Base-by-base conservation (phyloP, 2,329 filamentous ascomycete genomes). In the Nemania serpens region DNA sequence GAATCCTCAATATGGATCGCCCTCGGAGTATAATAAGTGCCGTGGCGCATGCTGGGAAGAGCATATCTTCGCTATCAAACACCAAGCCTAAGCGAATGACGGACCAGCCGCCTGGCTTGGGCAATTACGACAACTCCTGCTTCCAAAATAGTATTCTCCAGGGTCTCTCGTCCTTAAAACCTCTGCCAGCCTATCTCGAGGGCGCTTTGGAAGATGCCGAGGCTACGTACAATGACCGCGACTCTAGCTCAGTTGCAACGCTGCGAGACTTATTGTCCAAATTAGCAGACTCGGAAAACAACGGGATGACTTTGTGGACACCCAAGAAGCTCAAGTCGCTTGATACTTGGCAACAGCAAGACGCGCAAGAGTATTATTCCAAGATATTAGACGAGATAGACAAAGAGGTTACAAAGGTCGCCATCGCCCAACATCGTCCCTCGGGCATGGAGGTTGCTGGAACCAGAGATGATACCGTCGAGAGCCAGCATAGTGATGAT, bases 121-220 rank as follows among this genome's bases (percentile, higher is more conserved):
- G 91, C 10, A 99, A 99, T 74, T 89, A 88, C 78, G 91, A 96
- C 78, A 97, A 97, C 74, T 97, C 93, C 1, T 98, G 95, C 79
- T 99, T 96, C 75, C 95, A 98, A 76, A 99, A 99, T 75, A 97
- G 93, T 73, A 89, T 97, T 18, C 86, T 99, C 11, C 93, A 97
- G 74, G 88, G 89, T 6, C 79, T 98, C 43, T 88, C 93, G 1
- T 89, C 93, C 3, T 80, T 98, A 33, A 82, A 84, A 17, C 84
- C 88, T 4, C 79, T 98, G 33, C 83, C 84, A 25, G 78, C 78
- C 2, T 95, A 92, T 70, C 82, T 96, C 7, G 78, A 78, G 1
- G 77, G 75, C 9, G 76, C 78, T 1, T 48, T 73, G 4, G 70
- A 74, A n/a, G 67, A 68, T 7, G 68, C 69, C n/a, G 49, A 58